A percentile compares a stretch with the other conserved stretches of the same genome.
phyloP scores from a whole-genome alignment of 805 yeast species.

The Ogataea thermomethanolica region DNA sequence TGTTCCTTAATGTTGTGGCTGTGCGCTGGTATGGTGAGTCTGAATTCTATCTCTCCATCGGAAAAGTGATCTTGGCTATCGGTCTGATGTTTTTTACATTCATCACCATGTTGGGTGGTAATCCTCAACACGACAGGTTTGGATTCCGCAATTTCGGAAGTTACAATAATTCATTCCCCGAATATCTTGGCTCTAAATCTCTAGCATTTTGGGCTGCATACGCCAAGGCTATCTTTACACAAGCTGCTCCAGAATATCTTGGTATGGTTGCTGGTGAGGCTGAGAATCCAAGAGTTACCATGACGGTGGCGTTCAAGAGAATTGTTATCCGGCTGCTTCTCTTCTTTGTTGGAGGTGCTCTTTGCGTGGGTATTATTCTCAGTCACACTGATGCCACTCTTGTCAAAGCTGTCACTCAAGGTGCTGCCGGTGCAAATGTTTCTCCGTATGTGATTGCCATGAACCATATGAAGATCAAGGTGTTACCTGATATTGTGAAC shows the following conservation, averaged over 20 bases:
- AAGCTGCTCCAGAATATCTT: slow-evolving; percentile 81
- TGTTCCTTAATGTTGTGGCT: slow-evolving; percentile 65
- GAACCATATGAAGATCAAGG: slow-evolving; percentile 61
- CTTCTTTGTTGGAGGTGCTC: slow-evolving; percentile 68
- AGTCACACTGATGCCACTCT: slow-evolving; percentile 65
- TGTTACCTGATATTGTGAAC: slow-evolving; percentile 74
- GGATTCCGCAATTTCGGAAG: slow-evolving; percentile 30
- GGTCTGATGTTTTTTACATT: slow-evolving; percentile 76
- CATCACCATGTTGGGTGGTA: slow-evolving; percentile 83
- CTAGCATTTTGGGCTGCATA: slow-evolving; percentile 71
- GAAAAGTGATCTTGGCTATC: slow-evolving; percentile 69
- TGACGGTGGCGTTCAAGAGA: slow-evolving; percentile 77
- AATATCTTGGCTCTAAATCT: slow-evolving; percentile 49
- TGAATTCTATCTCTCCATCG: slow-evolving; percentile 75
- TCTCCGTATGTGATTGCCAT: slow-evolving; percentile 85
- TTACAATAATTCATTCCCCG: slow-evolving; percentile 44
- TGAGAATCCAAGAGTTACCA: slow-evolving; percentile 45
- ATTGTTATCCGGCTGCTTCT: slow-evolving; percentile 66
- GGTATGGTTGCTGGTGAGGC: slow-evolving; percentile 89
- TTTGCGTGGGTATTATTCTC: slow-evolving; percentile 75
- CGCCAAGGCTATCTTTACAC: slow-evolving; percentile 67
- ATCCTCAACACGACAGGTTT: slow-evolving; percentile 54
- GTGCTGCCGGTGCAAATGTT: slow-evolving; percentile 73
- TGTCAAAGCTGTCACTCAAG: slow-evolving; percentile 51
- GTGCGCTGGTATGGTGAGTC: slow-evolving; percentile 76